Base-by-base conservation (phyloP, 2,329 filamentous ascomycete genomes). In the Fusarium verticillioides region DNA sequence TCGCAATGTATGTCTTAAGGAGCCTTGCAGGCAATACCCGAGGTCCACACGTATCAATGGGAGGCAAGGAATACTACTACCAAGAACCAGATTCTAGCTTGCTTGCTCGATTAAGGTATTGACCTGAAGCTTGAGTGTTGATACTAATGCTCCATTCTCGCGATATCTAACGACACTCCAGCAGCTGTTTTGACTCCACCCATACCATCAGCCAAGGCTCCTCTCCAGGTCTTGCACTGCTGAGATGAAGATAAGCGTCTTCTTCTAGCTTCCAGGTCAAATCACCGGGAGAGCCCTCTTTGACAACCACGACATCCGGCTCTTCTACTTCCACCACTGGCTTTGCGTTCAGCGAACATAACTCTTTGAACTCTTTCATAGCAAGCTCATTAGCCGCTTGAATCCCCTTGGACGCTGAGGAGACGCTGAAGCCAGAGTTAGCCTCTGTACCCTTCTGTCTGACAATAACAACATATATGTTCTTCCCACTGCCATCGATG, bases 351-450 rank as follows among this genome's bases (percentile, higher is more conserved):
- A 3, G 32, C 0, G 19, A 4, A 28, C 26, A 52, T 6, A 23
- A 3, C 2, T 39, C 6, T 36, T 26, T 36, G 9, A 59, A 59
- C 11, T 36, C 21, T 21, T 30, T 59, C 43, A 59, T 52, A 59
- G 56, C 23, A 59, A 59, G 56, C 43, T 59, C 43, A 39, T 59
- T 59, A 37, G 56, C 56, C 56, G 52, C 16, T 47, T 36, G 56
- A 32, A 37, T 10, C 56, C 43, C 43, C 23, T 59, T 49, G 3
- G 43, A 13, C 1, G 56, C 56, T 30, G 56, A 5, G 26, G 32
- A 7, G 56, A 52, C 10, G 21, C 43, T 59, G 32, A 59, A 59
- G 26, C 15, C 34, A 28, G 8, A 23, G 32, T 59, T 59, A 59
- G 56, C 56, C 15, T 59, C 32, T 21, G 16, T 10, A 2, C n/a